Evolutionary conservation across 768 basidiomycete genomes (phyloP).

Genomic region (Termitomyces sp.): DNA sequence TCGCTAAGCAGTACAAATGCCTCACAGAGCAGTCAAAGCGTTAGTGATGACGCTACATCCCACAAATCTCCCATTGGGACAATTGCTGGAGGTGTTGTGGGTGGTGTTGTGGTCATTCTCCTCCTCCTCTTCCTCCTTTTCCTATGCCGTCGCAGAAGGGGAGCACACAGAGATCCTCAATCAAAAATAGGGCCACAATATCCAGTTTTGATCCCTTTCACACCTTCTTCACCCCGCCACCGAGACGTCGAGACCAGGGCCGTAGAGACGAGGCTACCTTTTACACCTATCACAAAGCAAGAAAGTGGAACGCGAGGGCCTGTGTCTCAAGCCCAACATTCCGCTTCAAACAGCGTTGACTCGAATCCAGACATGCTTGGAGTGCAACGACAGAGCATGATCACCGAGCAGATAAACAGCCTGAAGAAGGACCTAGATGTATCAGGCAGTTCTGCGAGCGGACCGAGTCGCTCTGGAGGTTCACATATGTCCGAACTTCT

Average conservation of each 20-base stretch:
- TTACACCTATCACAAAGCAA: background rate
- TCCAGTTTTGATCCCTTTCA: background rate
- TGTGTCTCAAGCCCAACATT: background rate
- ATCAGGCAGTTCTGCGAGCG: background rate
- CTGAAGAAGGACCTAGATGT: background rate
- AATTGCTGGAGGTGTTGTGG: background rate
- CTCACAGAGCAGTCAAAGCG: background rate
- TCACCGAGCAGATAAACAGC: background rate
- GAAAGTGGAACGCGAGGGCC: background rate
- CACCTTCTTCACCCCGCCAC: background rate
- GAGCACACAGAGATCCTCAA: background rate
- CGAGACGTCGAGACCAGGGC: background rate
- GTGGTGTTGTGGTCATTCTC: background rate
- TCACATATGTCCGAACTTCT: background rate
- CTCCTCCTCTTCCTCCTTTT: background rate
- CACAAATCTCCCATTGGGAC: background rate
- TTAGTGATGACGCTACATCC: too few relatives aligned
- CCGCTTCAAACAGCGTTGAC: background rate
- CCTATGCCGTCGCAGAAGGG: background rate
- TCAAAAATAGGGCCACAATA: background rate
- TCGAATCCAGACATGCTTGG: background rate
- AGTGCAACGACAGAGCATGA: background rate
- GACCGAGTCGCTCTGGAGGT: background rate
- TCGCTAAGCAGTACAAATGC: background rate
- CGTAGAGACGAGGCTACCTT: background rate